These are phyloP conservation scores for Zygoascus hellenicus DNA, from an alignment of 1,139 yeast species.

Conservation along the genomic window DNA sequence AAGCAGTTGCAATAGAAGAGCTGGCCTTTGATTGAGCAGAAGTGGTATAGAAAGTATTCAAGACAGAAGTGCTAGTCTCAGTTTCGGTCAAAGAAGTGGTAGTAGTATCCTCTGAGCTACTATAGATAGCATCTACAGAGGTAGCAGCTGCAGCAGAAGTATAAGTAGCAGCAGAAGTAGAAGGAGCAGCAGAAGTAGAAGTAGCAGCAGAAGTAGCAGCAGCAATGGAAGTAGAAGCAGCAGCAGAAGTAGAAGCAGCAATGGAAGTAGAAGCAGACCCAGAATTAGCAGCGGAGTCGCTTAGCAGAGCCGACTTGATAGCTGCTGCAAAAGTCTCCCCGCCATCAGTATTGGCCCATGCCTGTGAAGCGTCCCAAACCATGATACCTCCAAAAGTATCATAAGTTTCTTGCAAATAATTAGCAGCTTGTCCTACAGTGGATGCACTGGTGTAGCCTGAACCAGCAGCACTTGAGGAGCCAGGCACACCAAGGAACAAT, in stretches of 20 bases:
- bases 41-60: slow-evolving; percentile 10
- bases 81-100: slow-evolving; percentile 3
- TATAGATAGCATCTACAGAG: background rate
- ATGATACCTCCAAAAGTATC: slow-evolving; percentile 72
- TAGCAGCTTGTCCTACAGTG: slow-evolving; percentile 20
- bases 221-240: slow-evolving; percentile 8
- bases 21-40: slow-evolving; percentile 3
- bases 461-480: slow-evolving; percentile 60
- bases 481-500: slow-evolving; percentile 69
- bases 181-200: slow-evolving; percentile 11
- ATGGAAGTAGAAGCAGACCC: slow-evolving; percentile 12
- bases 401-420: slow-evolving; percentile 30
- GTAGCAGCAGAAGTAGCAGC: slow-evolving; percentile 14
- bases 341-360: slow-evolving; percentile 44
- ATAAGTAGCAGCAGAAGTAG: slow-evolving; percentile 10
- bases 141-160: slow-evolving; percentile 11
- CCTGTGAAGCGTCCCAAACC: slow-evolving; percentile 91
- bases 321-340: slow-evolving; percentile 39
- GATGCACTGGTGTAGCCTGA: slow-evolving; percentile 45
- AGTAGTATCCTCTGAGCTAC: slow-evolving; percentile 1
- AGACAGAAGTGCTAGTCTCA: slow-evolving; percentile 2
- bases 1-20: background rate
- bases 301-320: slow-evolving; percentile 37
- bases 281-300: slow-evolving; percentile 10
- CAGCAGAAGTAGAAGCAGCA: slow-evolving; percentile 15